These are phyloP conservation scores for Microcyclosporella mali DNA, from an alignment of 2,329 filamentous ascomycete species.

Conservation along the genomic window DNA sequence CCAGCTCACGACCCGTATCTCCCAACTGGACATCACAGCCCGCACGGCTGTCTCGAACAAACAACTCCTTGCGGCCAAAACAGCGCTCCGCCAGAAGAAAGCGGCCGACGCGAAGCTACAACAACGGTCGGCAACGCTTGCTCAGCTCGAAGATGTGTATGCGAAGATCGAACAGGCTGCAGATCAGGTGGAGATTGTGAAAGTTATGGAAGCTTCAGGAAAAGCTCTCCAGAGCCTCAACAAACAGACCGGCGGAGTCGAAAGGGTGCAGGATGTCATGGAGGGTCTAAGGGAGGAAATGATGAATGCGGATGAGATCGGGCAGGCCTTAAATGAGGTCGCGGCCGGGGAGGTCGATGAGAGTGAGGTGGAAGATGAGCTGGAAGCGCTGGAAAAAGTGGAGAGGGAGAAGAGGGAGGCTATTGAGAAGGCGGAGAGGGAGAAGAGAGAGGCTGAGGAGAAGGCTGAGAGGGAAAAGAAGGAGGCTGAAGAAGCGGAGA, in stretches of 20 bases:
- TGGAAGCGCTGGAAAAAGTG: conserved; percentile 69
- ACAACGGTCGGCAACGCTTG: conserved; percentile 64
- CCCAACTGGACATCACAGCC: conserved; percentile 49
- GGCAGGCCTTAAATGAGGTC: conserved; percentile 64
- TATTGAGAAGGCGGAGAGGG: conserved; percentile 64
- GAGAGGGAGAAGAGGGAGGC: conserved; percentile 44
- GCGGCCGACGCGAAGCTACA: conserved; percentile 67
- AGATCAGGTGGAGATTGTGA: conserved; percentile 76
- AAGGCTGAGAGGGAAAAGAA: conserved; percentile 40
- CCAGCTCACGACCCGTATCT: conserved; percentile 52
- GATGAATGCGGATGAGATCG: conserved; percentile 74
- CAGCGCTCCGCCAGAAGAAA: conserved; percentile 76
- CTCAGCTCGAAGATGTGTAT: conserved; percentile 77
- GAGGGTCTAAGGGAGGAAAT: conserved; percentile 71
- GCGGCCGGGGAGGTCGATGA: conserved; percentile 58
- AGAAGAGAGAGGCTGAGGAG: conserved; percentile 52
- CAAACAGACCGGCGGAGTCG: conserved; percentile 67
- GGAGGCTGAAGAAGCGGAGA: conserved; percentile 49
- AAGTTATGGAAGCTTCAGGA: conserved; percentile 73
- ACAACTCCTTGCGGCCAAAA: conserved; percentile 68
- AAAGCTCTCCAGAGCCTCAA: conserved; percentile 68
- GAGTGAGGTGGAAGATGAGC: conserved; percentile 56
- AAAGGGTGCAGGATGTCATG: conserved; percentile 69
- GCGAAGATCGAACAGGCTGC: conserved; percentile 77
- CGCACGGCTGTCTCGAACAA: conserved; percentile 65